These are phyloP conservation scores for Cyclostephanos invisitatus DNA, from an alignment of 108 stramenopile genomes.

Conservation along the genomic window DNA sequence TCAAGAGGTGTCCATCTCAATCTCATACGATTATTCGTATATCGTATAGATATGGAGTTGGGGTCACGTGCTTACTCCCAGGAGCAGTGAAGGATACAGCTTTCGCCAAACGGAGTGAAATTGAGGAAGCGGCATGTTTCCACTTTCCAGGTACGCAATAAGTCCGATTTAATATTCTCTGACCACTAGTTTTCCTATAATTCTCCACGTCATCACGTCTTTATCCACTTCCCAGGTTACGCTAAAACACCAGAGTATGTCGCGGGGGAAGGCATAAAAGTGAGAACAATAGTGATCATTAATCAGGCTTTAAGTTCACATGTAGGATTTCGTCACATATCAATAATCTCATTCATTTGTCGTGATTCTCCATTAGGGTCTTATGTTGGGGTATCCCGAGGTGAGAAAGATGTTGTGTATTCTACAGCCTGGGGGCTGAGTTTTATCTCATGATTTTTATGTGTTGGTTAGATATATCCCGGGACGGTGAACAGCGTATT, in stretches of 20 bases:
- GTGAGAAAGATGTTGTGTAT: conserved; percentile 8
- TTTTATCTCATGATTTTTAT: neutral
- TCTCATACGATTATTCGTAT: neutral
- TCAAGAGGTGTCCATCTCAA: neutral
- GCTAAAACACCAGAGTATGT: conserved; percentile 58
- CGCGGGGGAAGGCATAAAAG: conserved; percentile 71
- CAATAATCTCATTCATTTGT: neutral
- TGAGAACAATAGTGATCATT: conserved; percentile 1
- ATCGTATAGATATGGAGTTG: conserved; percentile 57
- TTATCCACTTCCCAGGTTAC: conserved; percentile 71
- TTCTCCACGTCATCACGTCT: neutral
- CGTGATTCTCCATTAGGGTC: neutral
- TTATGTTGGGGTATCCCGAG: conserved; percentile 75
- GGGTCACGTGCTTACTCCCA: conserved; percentile 87
- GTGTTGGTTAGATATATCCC: conserved; percentile 29
- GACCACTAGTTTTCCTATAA: neutral
- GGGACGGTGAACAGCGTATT: conserved; percentile 79
- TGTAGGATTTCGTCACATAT: neutral
- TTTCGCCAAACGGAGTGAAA: conserved; percentile 59
- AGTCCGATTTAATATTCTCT: neutral
- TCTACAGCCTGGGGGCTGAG: neutral
- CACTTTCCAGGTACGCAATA: conserved; percentile 52
- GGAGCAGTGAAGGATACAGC: conserved; percentile 79
- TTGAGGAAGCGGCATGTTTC: conserved; percentile 70
- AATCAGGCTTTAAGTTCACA: neutral